Evolutionary conservation across 139 green algal genomes (phyloP), one percentile per base, ranked within the genome.

Genomic region (Trebouxia sp.): DNA sequence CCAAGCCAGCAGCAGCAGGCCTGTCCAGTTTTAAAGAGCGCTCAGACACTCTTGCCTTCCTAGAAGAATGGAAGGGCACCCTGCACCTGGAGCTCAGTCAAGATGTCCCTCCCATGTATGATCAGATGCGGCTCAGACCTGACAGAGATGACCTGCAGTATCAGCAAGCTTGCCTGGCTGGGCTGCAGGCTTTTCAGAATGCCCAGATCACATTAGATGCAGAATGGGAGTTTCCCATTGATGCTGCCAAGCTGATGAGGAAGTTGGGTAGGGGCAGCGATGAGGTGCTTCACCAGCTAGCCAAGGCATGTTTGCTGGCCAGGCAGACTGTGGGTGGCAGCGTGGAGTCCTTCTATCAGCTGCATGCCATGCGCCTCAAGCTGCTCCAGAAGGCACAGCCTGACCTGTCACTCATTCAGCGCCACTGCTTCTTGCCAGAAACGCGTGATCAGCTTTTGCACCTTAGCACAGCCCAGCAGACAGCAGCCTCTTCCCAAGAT

Each of bases 311-410:
- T 24, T 22, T 42, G n/a, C 35, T 72, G 15, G 62, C 62, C 35
- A 72, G 43, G 62, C n/a, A 43, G 32, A 42, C 28, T 42, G 62
- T 37, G 14, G 62, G 32, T 14, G 62, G 62, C 62, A 72, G 28
- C 20, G 62, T 72, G 35, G 62, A 72, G 62, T 42, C 62, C 35
- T 30, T 72, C 14, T 72, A 72, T 35, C 62, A 72, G 32, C 62
- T 72, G 28, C 62, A 72, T n/a, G 0, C 62, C 62, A 72, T 37
- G 12, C 62, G 62, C 32, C 62, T 72, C 1, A 72, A 72, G 62
- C 62, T 72, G 12, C 35, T 72, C 1, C 62, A 72, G 62, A 2
- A 43, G 15, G 11, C 20, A 4, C 32, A 72, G 15, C 62, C 35
- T 41, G 32, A 72, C 62, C 17, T 72, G 62, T 17, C 32, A 28